Conservation (phyloP, 768 basidiomycete genomes). For the Hemileccinum rubropunctum region DNA sequence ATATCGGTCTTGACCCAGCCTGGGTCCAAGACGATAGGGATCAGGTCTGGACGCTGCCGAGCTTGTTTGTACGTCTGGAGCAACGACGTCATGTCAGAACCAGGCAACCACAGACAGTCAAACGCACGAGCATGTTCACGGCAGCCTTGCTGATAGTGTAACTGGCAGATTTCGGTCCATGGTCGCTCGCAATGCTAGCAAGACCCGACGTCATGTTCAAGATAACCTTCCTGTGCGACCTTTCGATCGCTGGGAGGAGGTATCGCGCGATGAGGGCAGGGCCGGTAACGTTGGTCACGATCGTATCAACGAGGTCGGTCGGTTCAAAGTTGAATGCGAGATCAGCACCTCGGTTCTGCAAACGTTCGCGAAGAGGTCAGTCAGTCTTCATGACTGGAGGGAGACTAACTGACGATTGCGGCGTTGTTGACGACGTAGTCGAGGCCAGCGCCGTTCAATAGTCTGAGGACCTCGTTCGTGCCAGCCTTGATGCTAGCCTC, state of each 20-base stretch:
- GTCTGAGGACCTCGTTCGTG: slow-evolving; percentile 16
- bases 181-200: slow-evolving; percentile 27
- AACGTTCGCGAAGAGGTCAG: neutral
- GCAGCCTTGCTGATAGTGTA: slow-evolving; percentile 16
- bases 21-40: slow-evolving; percentile 83
- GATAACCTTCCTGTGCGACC: slow-evolving; percentile 31
- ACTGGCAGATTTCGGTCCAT: neutral
- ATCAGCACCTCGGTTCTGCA: slow-evolving; percentile 24
- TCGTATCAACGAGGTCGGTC: slow-evolving; percentile 11
- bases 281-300: slow-evolving; percentile 34
- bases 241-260: slow-evolving; percentile 36
- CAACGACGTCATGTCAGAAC: too few species aligned
- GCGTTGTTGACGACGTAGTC: slow-evolving; percentile 42
- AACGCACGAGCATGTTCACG: slow-evolving; percentile 11
- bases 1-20: slow-evolving; percentile 79
- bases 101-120: neutral
- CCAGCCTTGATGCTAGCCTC: slow-evolving; percentile 26
- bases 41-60: slow-evolving; percentile 11
- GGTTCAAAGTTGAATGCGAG: slow-evolving; percentile 24
- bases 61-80: slow-evolving; percentile 16
- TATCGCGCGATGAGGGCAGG: slow-evolving; percentile 29
- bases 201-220: slow-evolving; percentile 35
- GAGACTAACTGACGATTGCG: slow-evolving; percentile 31
- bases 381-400: too few species aligned
- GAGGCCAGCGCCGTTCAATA: slow-evolving; percentile 27